Evolutionary conservation across 257 asterid genomes (phyloP).

Genomic region (Salvia rosmarinus): DNA sequence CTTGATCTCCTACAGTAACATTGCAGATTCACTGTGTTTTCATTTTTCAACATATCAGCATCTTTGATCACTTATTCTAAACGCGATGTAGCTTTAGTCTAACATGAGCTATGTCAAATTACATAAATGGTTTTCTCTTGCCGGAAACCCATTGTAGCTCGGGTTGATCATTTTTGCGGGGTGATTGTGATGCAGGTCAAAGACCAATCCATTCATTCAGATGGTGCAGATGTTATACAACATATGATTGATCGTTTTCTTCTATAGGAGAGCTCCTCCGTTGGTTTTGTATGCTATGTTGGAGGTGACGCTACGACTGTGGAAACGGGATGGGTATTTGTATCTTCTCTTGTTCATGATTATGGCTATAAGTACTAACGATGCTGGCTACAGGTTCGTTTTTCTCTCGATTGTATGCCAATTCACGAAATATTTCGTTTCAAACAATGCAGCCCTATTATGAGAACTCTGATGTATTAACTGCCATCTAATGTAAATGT

Average conservation of each 20-base stretch:
- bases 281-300: background rate
- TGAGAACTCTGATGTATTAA: conserved; percentile 16
- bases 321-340: background rate
- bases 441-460: too few relatives aligned
- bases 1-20: too few relatives aligned
- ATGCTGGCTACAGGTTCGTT: conserved; percentile 16
- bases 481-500: conserved; percentile 17
- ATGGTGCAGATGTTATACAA: conserved; percentile 89
- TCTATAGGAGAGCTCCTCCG: conserved; percentile 34
- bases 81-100: background rate
- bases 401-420: background rate
- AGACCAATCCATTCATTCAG: conserved; percentile 67
- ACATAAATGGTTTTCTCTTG: background rate
- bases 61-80: background rate
- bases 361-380: background rate
- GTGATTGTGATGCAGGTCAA: conserved; percentile 62
- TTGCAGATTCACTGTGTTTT: background rate
- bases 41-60: background rate
- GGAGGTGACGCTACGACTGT: background rate
- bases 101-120: too few relatives aligned
- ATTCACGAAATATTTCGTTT: conserved; percentile 2
- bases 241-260: conserved; percentile 89
- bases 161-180: conserved; percentile 3
- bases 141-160: background rate
- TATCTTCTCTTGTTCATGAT: conserved; percentile 12